Percentiles rank a stretch among this genome's conserved stretches.
phyloP scores from a whole-genome alignment of 2,329 filamentous ascomycete genomes.

The Aschersonia sp. region DNA sequence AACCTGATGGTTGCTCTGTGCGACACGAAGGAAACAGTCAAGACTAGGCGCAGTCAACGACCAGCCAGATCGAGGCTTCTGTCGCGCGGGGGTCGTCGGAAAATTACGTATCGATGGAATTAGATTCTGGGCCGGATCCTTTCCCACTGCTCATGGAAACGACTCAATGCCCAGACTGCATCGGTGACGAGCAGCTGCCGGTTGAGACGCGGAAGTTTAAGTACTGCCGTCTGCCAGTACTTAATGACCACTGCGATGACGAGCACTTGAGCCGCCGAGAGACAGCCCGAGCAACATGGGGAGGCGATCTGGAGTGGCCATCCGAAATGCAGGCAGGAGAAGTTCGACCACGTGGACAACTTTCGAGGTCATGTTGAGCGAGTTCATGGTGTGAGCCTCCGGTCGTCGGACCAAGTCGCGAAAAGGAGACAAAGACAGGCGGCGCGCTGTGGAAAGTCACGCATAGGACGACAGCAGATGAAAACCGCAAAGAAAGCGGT shows the following conservation, averaged over 20 bases:
- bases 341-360: conserved; percentile 1
- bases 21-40: conserved; percentile 8
- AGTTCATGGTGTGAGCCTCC: conserved; percentile 5
- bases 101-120: neutral
- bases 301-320: neutral
- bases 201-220: conserved; percentile 4
- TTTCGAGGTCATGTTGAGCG: conserved; percentile 7
- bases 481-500: too few species aligned
- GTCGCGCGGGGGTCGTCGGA: neutral
- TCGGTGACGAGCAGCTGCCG: conserved; percentile 6
- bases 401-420: neutral
- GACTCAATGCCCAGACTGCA: conserved; percentile 8
- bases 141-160: conserved; percentile 8
- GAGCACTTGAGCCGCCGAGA: neutral
- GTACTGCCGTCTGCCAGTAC: neutral
- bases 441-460: too few species aligned
- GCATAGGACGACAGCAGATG: too few species aligned
- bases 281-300: neutral
- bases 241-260: neutral
- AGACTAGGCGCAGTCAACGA: neutral
- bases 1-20: conserved; percentile 9
- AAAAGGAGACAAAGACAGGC: too few species aligned
- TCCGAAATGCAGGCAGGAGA: neutral
- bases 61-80: neutral
- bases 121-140: neutral